These are phyloP conservation scores for Coemansia sp. DNA, from an alignment of 192 early-diverging fungal genomes.

Conservation along the genomic window DNA sequence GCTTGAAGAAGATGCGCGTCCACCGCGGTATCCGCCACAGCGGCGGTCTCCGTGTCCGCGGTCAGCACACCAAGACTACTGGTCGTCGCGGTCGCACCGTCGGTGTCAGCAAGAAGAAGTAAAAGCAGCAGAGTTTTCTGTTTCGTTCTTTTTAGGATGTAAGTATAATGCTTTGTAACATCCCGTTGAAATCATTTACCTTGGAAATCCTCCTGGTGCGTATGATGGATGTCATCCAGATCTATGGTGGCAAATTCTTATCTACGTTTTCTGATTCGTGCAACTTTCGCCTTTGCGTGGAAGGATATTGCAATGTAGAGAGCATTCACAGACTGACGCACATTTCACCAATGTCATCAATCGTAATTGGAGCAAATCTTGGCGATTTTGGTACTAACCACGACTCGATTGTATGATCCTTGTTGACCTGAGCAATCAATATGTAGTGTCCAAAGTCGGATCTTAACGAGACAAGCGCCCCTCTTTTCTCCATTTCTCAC, in stretches of 20 bases:
- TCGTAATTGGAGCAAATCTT: background rate
- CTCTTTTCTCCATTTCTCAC: too few species aligned
- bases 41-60: conserved; percentile 98
- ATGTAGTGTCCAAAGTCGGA: too few species aligned
- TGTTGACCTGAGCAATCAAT: too few species aligned
- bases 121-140: background rate
- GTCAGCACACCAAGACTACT: conserved; percentile 99
- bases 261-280: conserved; percentile 16
- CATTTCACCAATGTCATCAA: background rate
- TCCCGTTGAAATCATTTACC: background rate
- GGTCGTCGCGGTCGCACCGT: conserved; percentile 95
- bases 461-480: too few species aligned
- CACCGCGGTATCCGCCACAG: conserved; percentile 99
- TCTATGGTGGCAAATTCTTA: conserved; percentile 7
- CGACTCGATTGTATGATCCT: too few species aligned
- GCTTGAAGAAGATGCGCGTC: conserved; percentile 98
- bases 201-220: background rate
- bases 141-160: conserved; percentile 2
- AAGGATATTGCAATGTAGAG: conserved; percentile 5
- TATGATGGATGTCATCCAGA: conserved; percentile 8
- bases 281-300: background rate
- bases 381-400: background rate
- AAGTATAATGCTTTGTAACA: background rate
- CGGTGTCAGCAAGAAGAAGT: conserved; percentile 14
- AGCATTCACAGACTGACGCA: background rate